These are phyloP conservation scores for Haplosporangium sp. DNA, from an alignment of 371 early-diverging fungal species.

Conservation along the genomic window DNA sequence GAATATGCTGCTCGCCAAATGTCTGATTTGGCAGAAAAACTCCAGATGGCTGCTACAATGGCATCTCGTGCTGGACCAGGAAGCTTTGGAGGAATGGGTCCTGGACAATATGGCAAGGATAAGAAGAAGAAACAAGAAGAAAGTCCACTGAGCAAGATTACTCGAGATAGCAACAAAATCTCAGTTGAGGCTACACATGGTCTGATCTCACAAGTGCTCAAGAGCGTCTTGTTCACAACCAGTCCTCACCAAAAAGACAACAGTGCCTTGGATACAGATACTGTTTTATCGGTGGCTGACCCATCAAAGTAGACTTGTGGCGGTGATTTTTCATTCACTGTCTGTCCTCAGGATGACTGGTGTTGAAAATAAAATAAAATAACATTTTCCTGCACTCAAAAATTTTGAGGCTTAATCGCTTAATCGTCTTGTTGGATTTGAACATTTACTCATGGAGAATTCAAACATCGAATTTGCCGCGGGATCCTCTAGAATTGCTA, in stretches of 20 bases:
- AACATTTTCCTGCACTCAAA: neutral
- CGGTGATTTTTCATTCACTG: neutral
- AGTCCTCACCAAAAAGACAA: conserved; percentile 30
- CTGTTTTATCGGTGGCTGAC: conserved; percentile 10
- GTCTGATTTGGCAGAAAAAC: conserved; percentile 83
- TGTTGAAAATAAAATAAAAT: neutral
- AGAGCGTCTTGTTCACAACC: conserved; percentile 79
- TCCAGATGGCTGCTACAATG: conserved; percentile 80
- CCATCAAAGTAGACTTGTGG: conserved; percentile 2
- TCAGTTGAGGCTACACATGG: conserved; percentile 85
- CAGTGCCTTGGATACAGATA: conserved; percentile 20
- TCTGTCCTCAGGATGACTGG: neutral
- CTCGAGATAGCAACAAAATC: conserved; percentile 85
- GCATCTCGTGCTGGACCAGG: conserved; percentile 63
- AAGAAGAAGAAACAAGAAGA: conserved; percentile 73
- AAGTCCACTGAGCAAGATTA: conserved; percentile 77
- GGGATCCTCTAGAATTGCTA: neutral
- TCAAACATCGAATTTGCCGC: neutral
- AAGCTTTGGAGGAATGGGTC: conserved; percentile 65
- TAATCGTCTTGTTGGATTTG: neutral
- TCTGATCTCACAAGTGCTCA: conserved; percentile 83
- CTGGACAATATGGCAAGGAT: conserved; percentile 48
- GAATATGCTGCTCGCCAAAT: conserved; percentile 85
- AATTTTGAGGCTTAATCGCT: no score
- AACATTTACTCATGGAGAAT: neutral